Evolutionary conservation across 2,329 filamentous ascomycete genomes (phyloP), one percentile per base, ranked within the genome.

Genomic region (Seiridium cupressi): DNA sequence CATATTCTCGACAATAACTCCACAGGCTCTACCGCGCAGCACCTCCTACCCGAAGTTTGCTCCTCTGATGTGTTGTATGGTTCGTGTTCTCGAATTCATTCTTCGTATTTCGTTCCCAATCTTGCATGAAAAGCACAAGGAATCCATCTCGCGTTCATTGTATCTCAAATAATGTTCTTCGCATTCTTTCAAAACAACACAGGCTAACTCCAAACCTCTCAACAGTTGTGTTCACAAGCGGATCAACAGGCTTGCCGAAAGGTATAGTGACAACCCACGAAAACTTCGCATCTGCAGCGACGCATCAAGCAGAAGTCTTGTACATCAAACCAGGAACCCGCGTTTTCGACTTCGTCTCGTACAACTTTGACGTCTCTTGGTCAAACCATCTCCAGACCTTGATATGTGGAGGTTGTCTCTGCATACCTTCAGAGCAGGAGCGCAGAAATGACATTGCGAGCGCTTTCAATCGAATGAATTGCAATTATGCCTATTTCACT

Each of bases 251-350:
- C 11, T 10, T n/a, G n/a, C 46, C n/a, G n/a, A 48, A 48, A 48
- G 46, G 46, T 31, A 48, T 48, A 10, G 46, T 48, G 13, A 13
- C 38, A 42, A 42, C 38, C 38, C 13, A 42, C 38, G 38, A 5
- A 8, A 26, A 18, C 5, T 49, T 26, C 32, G 26, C 32, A 44
- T 59, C 46, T 38, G 51, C 34, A 44, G 36, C n/a, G 32, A 46
- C 6, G 31, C 35, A 36, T 55, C 46, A 10, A 34, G 32, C 5
- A 36, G 26, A 38, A 11, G 36, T 42, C 13, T 34, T 54, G 10
- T 8, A 62, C 87, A 36, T 82, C 85, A 60, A 81, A 82, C 55
- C 83, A 81, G 1, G 78, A 79, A 74, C 7, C 74, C 78, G 0
- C 1, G 38, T 54, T 5, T 36, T 56, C 13, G 47, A 59, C 3